Base-by-base conservation (phyloP, 257 asterid species). In the Striga asiatica region DNA sequence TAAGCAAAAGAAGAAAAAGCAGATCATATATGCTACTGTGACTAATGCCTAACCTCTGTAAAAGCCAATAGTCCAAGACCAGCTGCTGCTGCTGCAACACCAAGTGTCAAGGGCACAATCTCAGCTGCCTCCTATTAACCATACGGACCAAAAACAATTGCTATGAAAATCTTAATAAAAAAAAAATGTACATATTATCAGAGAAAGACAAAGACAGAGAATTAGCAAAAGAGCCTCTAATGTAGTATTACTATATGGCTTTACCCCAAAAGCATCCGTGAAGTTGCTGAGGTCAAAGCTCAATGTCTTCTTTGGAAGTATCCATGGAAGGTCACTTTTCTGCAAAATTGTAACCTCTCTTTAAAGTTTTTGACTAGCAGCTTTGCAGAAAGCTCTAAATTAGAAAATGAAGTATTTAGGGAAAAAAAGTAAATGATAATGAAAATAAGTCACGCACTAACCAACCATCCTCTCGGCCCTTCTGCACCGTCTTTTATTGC, bases 241-340 rank as follows among this genome's bases (percentile, higher is more conserved):
- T 6, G 41, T 8, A 35, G 41, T 35, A 1, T 8, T 8, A 35
- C 41, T 3, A 35, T 6, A 12, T 4, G 8, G 47, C 56, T 32
- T 71, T 64, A 61, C 79, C 66, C 76, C 79, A 12, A 72, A 32
- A 13, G 71, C 51, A 49, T 67, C 74, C 0, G 78, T 65, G 21
- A 78, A 61, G 43, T n/a, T 24, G 35, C 78, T 66, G 52, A 78
- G 53, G 70, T 74, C 69, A 25, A 78, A 34, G 65, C 76, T 70
- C 18, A 76, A 69, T 23, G 71, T 55, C 69, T 78, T 88, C 69
- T 71, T 88, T 3, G 91, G 95, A 56, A 48, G 56, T 65, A 50
- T 66, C 99, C 99, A 92, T 24, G 99, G 99, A 69, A 88, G 97
- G 67, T 78, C 78, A 63, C 97, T 92, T 60, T 60, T 92, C 99